Base-by-base conservation (phyloP, 305 asterid species). In the Fraxinus dipetala region DNA sequence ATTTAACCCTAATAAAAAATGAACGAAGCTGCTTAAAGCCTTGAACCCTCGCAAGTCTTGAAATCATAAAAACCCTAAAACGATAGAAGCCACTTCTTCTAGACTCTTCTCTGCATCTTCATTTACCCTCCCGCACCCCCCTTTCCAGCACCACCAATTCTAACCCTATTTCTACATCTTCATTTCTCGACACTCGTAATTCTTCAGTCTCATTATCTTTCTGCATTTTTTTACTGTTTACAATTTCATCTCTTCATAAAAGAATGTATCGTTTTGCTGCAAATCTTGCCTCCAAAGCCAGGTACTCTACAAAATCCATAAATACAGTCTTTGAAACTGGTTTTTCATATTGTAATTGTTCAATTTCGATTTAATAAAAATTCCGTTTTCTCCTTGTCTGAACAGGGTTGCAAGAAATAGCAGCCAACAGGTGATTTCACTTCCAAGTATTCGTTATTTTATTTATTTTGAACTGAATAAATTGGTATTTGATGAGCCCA, bases 371-470 rank as follows among this genome's bases (percentile, higher is more conserved):
- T 63, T 83, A 31, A 74, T 73, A 16, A 26, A 73, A 70, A 22
- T 0, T 18, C 30, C n/a, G 0, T 7, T n/a, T 31, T 78, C 59
- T 45, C 28, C 80, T 73, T 76, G 75, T 6, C 34, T 11, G 6
- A 69, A 3, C 83, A 89, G 90, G 84, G 72, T 87, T 77, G 87
- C 90, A 7, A 85, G 80, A 69, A 87, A 78, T 79, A 78, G 79
- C 85, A 34, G 75, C 81, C 82, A 78, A 31, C 89, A 85, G 88
- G 90, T 87, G 76, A 43, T 56, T 51, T 43, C 13, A 18, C 3
- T 20, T 18, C 11, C 28, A 20, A 22, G 70, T 2, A 11, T 61
- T 54, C 9, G 31, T 61, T 2, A 20, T 61, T 20, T 22, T 59
- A 20, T 18, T 59, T 59, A 3, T 20, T 20, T 61, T 18, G 14